These are phyloP conservation scores for Nicotiana rustica DNA, from an alignment of 305 asterid genomes.

Conservation along the genomic window DNA sequence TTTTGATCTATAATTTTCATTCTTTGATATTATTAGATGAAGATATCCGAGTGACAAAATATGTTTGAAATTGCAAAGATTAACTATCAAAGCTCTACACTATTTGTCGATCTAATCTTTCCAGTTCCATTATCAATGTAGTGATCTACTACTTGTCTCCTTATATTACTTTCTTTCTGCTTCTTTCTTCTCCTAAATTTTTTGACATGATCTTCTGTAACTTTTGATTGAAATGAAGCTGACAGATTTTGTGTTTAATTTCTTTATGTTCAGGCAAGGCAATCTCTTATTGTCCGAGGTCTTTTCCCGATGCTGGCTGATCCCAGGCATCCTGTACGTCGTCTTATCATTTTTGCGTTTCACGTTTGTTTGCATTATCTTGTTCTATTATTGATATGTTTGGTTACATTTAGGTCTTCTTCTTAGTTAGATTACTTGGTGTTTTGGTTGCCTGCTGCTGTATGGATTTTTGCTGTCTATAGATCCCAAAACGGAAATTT, in stretches of 20 bases:
- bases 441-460: not conserved
- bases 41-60: too few relatives aligned
- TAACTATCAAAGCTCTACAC: not conserved
- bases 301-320: conserved; percentile 97
- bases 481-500: not conserved
- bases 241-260: conserved; percentile 24
- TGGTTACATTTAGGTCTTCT: not conserved
- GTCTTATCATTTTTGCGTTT: not conserved
- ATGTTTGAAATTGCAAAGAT: not conserved
- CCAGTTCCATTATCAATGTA: not conserved
- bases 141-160: not conserved
- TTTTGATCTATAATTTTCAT: too few relatives aligned
- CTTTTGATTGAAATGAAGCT: not conserved
- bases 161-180: conserved; percentile 1
- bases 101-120: not conserved
- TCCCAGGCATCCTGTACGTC: conserved; percentile 93
- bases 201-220: not conserved
- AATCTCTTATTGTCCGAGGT: conserved; percentile 85
- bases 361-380: not conserved
- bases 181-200: not conserved
- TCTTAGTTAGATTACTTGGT: not conserved
- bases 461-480: not conserved
- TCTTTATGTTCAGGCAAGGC: conserved; percentile 72
- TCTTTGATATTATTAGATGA: too few relatives aligned
- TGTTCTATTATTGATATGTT: not conserved